Percentiles rank a stretch among this genome's conserved stretches.
These are phyloP conservation scores for Coleophoma cylindrospora DNA, from an alignment of 2,329 filamentous ascomycete genomes.

Conservation along the genomic window DNA sequence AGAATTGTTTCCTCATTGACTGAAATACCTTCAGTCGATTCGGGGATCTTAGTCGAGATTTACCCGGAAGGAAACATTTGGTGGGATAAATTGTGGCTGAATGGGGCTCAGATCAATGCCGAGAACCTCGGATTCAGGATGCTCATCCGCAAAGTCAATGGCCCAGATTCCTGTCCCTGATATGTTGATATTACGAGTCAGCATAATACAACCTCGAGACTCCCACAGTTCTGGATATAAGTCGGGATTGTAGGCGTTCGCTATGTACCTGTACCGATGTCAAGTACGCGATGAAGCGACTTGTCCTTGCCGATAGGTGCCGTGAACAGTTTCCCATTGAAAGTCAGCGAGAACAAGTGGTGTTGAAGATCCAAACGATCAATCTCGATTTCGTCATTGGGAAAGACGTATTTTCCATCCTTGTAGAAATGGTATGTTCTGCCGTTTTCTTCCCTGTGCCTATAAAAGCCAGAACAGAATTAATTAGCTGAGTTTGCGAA, in stretches of 20 bases:
- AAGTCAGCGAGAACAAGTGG: conserved; percentile 28
- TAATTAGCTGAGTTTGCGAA: too few relatives aligned
- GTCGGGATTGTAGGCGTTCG: too few relatives aligned
- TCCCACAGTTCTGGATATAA: too few relatives aligned
- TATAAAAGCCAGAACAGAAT: too few relatives aligned
- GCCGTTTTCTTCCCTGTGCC: conserved; percentile 28
- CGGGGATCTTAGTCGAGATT: too few relatives aligned
- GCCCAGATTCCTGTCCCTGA: conserved; percentile 16
- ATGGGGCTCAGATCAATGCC: conserved; percentile 33
- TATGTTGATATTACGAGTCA: too few relatives aligned
- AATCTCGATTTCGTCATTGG: conserved; percentile 8
- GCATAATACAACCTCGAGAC: too few relatives aligned
- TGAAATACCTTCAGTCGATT: too few relatives aligned
- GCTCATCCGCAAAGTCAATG: conserved; percentile 13
- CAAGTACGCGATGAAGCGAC: too few relatives aligned
- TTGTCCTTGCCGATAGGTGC: conserved; percentile 15
- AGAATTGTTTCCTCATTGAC: too few relatives aligned
- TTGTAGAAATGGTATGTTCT: conserved; percentile 30
- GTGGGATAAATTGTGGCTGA: conserved; percentile 32
- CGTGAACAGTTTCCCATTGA: conserved; percentile 24
- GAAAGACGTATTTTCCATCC: conserved; percentile 6
- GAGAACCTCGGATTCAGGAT: conserved; percentile 8
- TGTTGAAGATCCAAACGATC: conserved; percentile 31
- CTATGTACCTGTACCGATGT: too few relatives aligned
- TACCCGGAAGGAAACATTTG: conserved; percentile 38